These are phyloP conservation scores for Cubamyces lactineus DNA, from an alignment of 768 basidiomycete species.

Conservation along the genomic window DNA sequence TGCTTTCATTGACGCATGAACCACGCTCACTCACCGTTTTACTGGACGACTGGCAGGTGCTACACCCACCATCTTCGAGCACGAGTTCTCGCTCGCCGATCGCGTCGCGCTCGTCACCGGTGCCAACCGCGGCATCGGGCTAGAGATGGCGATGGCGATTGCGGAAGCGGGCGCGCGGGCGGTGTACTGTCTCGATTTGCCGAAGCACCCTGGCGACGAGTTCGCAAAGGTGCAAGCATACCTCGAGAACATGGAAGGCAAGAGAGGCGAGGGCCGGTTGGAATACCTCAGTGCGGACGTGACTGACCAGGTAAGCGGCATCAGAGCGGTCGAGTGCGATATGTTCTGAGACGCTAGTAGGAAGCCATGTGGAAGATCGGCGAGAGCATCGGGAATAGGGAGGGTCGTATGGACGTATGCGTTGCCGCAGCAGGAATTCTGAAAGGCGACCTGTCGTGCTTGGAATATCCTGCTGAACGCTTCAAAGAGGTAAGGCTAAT, in stretches of 20 bases:
- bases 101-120: slow-evolving; percentile 45
- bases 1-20: background rate
- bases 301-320: slow-evolving; percentile 54
- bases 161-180: slow-evolving; percentile 70
- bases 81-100: slow-evolving; percentile 37
- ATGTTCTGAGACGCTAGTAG: slow-evolving; percentile 4
- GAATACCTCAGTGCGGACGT: slow-evolving; percentile 73
- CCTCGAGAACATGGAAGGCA: slow-evolving; percentile 24
- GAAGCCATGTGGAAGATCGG: slow-evolving; percentile 52
- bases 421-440: slow-evolving; percentile 79
- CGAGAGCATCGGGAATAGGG: slow-evolving; percentile 63
- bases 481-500: slow-evolving; percentile 55
- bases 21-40: slow-evolving; percentile 33
- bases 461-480: slow-evolving; percentile 65
- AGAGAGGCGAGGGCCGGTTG: slow-evolving; percentile 36
- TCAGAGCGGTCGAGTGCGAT: too few relatives aligned
- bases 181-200: slow-evolving; percentile 72
- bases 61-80: slow-evolving; percentile 29
- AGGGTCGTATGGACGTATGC: slow-evolving; percentile 74
- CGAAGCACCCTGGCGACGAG: slow-evolving; percentile 56
- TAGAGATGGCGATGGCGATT: slow-evolving; percentile 79
- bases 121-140: slow-evolving; percentile 60
- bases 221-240: slow-evolving; percentile 58
- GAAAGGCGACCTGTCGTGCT: slow-evolving; percentile 54
- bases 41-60: slow-evolving; percentile 11